Conservation (phyloP, 2,329 filamentous ascomycete species). For the Hypoxylon sp. region DNA sequence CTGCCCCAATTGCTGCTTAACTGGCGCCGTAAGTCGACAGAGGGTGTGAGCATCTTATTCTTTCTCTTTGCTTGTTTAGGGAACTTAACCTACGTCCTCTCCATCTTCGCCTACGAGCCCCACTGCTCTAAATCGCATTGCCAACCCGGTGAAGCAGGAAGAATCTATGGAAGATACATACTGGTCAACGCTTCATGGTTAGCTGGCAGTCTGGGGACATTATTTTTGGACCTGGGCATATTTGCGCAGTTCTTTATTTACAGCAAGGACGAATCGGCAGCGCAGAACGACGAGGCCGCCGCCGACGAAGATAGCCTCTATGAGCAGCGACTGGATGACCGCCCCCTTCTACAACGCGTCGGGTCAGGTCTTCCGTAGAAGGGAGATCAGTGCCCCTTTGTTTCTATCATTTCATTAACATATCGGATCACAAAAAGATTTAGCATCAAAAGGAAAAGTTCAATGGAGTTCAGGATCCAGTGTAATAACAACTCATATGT, state of each 20-base stretch:
- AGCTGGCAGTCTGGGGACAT: constrained; percentile 85
- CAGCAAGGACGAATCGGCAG: constrained; percentile 53
- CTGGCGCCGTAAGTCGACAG: constrained; percentile 89
- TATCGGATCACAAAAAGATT: constrained; percentile 14
- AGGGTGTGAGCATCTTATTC: constrained; percentile 92
- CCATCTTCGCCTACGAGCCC: constrained; percentile 89
- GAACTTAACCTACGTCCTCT: constrained; percentile 91
- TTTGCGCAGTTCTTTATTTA: constrained; percentile 95
- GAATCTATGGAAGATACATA: constrained; percentile 81
- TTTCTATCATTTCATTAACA: constrained; percentile 20
- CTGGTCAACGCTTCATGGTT: constrained; percentile 92
- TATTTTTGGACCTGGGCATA: constrained; percentile 84
- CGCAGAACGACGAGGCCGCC: constrained; percentile 43
- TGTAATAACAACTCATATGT: constrained; percentile 2
- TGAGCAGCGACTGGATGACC: constrained; percentile 42
- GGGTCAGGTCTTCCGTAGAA: constrained; percentile 38
- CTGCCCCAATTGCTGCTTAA: constrained; percentile 92
- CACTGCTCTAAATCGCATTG: constrained; percentile 68
- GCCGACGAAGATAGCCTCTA: constrained; percentile 44
- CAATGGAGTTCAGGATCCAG: constrained; percentile 12
- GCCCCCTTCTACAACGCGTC: constrained; percentile 44
- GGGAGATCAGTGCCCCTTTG: background rate
- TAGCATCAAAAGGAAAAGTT: constrained; percentile 17
- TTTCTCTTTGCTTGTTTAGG: constrained; percentile 97
- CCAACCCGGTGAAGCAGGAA: constrained; percentile 67